Evolutionary conservation across 2,329 filamentous ascomycete species (phyloP).

Genomic region (Monosporascus ibericus): DNA sequence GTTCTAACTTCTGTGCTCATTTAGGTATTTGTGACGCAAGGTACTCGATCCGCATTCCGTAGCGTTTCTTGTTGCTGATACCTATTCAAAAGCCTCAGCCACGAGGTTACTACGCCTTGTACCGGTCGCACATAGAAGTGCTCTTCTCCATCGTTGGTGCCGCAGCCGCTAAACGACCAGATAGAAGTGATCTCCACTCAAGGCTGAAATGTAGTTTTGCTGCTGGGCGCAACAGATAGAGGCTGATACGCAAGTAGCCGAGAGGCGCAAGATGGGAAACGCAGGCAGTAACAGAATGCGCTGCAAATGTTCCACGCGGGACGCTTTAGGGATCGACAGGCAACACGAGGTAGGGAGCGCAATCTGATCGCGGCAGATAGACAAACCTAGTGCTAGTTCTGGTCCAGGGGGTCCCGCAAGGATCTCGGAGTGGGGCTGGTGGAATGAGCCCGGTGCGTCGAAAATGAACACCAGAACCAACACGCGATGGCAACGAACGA

Average conservation of each 20-base stretch:
- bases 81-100: no score
- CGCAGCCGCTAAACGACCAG: no score
- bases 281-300: neutral
- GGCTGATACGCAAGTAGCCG: neutral
- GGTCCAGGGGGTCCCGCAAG: neutral
- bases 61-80: no score
- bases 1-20: no score
- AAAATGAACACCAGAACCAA: no score
- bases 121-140: no score
- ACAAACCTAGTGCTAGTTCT: neutral
- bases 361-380: neutral
- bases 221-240: neutral
- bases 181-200: no score
- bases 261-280: neutral
- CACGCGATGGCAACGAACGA: constrained; percentile 4
- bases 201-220: neutral
- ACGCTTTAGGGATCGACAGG: neutral
- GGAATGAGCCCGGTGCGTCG: neutral
- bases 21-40: no score
- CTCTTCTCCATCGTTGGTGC: no score
- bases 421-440: neutral
- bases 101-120: no score
- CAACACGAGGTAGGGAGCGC: neutral
- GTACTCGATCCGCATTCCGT: no score
- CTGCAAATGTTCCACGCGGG: neutral